Evolutionary conservation across 2,329 filamentous ascomycete genomes (phyloP).

Genomic region (Colletotrichum costaricense): DNA sequence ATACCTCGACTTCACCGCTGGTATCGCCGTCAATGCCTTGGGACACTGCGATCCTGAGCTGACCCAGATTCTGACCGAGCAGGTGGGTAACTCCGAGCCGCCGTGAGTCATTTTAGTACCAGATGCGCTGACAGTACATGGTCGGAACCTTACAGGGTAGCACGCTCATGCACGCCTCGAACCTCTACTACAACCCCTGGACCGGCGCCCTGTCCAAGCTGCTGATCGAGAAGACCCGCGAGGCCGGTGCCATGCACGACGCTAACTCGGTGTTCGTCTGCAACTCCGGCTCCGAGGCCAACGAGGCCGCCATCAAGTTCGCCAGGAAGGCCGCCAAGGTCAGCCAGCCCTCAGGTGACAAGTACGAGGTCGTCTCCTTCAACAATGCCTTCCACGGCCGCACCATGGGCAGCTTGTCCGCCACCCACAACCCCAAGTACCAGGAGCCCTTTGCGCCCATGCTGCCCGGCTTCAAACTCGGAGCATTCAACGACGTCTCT

Average conservation of each 20-base stretch:
- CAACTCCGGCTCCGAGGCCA: slow-evolving; percentile 97
- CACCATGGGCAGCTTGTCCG: slow-evolving; percentile 95
- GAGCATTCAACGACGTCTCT: slow-evolving; percentile 83
- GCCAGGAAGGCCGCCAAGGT: slow-evolving; percentile 89
- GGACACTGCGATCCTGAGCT: slow-evolving; percentile 91
- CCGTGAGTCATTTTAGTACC: slow-evolving; percentile 13
- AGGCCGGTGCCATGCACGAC: slow-evolving; percentile 84
- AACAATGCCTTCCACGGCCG: slow-evolving; percentile 93
- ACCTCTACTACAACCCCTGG: slow-evolving; percentile 98
- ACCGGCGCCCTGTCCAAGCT: slow-evolving; percentile 89
- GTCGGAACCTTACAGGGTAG: slow-evolving; percentile 61
- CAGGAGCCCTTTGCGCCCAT: slow-evolving; percentile 95
- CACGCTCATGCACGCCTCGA: slow-evolving; percentile 90
- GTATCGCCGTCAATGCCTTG: slow-evolving; percentile 93
- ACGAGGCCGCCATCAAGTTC: slow-evolving; percentile 98
- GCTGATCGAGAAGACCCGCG: slow-evolving; percentile 82
- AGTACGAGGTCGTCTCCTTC: slow-evolving; percentile 91
- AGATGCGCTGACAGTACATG: slow-evolving; percentile 12
- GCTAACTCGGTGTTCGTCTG: slow-evolving; percentile 88
- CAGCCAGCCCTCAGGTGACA: slow-evolving; percentile 75
- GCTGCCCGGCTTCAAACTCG: slow-evolving; percentile 92
- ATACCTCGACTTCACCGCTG: slow-evolving; percentile 95
- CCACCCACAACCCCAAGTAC: slow-evolving; percentile 98
- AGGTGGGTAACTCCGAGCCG: slow-evolving; percentile 61
- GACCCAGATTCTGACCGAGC: slow-evolving; percentile 78